Conservation (phyloP, 1,284 basidiomycete genomes). For the Austropuccinia psidii region DNA sequence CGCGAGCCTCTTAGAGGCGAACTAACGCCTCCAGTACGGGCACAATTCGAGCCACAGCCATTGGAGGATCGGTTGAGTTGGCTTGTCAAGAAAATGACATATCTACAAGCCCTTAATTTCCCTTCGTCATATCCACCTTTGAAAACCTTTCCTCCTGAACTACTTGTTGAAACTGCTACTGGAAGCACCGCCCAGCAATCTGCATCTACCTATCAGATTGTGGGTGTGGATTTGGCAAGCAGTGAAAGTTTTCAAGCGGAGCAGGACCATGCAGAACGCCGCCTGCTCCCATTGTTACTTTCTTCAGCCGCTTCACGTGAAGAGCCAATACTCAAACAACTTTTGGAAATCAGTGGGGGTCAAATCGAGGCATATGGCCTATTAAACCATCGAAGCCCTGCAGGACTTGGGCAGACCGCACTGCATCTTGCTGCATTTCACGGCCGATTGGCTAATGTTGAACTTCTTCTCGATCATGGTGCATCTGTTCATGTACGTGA, state of each 20-base stretch:
- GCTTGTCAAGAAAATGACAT: slow-evolving; percentile 38
- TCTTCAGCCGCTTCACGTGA: slow-evolving; percentile 12
- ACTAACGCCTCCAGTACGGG: slow-evolving; percentile 54
- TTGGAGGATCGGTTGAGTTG: slow-evolving; percentile 8
- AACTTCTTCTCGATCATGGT: slow-evolving; percentile 63
- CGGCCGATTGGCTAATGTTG: slow-evolving; percentile 56
- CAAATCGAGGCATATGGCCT: slow-evolving; percentile 1
- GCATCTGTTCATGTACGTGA: slow-evolving; percentile 80
- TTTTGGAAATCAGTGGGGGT: neutral
- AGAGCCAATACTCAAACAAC: neutral
- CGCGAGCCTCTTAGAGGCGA: slow-evolving; percentile 75
- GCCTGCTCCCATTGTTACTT: slow-evolving; percentile 10
- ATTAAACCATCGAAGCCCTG: slow-evolving; percentile 5
- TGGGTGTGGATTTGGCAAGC: slow-evolving; percentile 10
- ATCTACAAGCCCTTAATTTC: neutral
- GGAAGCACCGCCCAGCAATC: neutral
- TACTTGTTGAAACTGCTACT: neutral
- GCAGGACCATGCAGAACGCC: slow-evolving; percentile 11
- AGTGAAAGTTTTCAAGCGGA: slow-evolving; percentile 8
- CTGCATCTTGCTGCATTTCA: slow-evolving; percentile 72
- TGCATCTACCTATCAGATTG: neutral
- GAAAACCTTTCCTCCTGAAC: neutral
- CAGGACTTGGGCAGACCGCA: slow-evolving; percentile 57
- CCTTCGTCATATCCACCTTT: neutral
- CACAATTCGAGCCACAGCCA: slow-evolving; percentile 28